A percentile compares a stretch with the other conserved stretches of the same genome.
phyloP scores from a whole-genome alignment of 495 filamentous ascomycete species.

The Talaromyces borbonicus region DNA sequence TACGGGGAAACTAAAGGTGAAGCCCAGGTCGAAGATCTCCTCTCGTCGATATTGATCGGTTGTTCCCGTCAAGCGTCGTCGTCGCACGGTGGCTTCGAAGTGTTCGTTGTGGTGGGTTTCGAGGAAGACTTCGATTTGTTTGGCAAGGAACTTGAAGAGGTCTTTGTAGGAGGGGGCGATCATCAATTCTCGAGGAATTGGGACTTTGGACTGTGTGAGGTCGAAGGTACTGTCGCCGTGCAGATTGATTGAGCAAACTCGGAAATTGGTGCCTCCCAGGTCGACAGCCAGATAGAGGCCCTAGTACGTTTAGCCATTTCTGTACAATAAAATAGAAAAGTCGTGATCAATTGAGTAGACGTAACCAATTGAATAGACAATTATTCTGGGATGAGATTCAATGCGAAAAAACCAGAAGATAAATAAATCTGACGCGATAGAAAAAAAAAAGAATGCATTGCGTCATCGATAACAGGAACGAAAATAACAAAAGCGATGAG shows the following conservation, averaged over 20 bases:
- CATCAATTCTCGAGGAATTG: slow-evolving; percentile 87
- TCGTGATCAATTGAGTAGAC: too few relatives aligned
- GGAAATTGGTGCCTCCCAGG: slow-evolving; percentile 94
- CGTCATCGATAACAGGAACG: background rate
- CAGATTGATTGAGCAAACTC: slow-evolving; percentile 87
- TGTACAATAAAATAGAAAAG: too few relatives aligned
- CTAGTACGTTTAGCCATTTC: slow-evolving; percentile 31
- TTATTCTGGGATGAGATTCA: too few relatives aligned
- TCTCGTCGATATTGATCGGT: slow-evolving; percentile 48
- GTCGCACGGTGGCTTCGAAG: slow-evolving; percentile 59
- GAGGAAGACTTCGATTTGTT: slow-evolving; percentile 83
- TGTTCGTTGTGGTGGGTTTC: slow-evolving; percentile 81
- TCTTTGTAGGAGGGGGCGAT: slow-evolving; percentile 75
- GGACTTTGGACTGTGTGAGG: slow-evolving; percentile 82
- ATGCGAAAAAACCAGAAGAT: too few relatives aligned
- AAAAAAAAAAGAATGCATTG: background rate
- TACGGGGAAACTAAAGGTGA: slow-evolving; percentile 97
- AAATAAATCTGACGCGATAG: slow-evolving; percentile 4
- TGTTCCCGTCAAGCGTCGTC: slow-evolving; percentile 44
- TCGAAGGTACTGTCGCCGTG: slow-evolving; percentile 89
- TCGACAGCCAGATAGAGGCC: slow-evolving; percentile 95
- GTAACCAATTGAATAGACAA: too few relatives aligned
- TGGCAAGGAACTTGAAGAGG: slow-evolving; percentile 86
- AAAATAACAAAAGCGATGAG: slow-evolving; percentile 1
- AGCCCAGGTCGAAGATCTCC: slow-evolving; percentile 81